Conservation (phyloP, 441 rosid genomes). For the Mallotus repandus region DNA sequence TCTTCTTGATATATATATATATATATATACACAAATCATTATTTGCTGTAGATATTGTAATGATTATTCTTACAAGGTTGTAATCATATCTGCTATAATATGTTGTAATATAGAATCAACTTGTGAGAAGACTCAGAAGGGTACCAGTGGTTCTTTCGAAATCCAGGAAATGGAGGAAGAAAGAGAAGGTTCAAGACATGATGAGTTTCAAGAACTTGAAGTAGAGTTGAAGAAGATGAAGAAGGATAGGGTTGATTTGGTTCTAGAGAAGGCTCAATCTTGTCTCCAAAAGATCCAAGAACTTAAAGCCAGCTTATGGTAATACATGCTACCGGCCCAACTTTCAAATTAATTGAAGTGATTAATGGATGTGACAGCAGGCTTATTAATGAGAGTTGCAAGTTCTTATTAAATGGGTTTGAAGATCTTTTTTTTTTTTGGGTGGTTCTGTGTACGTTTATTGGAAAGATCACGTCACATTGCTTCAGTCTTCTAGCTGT, state of each 20-base stretch:
- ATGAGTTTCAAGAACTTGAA: neutral
- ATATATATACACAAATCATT: no score
- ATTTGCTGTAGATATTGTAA: no score
- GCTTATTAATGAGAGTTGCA: no score
- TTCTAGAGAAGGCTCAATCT: neutral
- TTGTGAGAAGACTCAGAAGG: slow-evolving; percentile 6
- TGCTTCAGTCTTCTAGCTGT: no score
- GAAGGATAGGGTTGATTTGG: slow-evolving; percentile 1
- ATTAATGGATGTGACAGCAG: no score
- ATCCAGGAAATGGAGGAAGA: neutral
- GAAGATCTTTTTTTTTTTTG: no score
- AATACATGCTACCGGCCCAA: neutral
- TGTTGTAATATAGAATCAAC: neutral
- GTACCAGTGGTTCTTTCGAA: neutral
- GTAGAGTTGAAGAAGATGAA: neutral
- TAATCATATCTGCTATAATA: neutral
- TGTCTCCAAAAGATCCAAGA: slow-evolving; percentile 1
- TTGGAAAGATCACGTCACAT: no score
- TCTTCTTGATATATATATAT: no score
- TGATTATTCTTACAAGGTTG: no score
- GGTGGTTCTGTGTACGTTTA: no score
- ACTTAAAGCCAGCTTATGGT: neutral
- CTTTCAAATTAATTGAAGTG: neutral
- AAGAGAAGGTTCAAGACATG: neutral
- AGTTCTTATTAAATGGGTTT: no score